phyloP scores from a whole-genome alignment of 805 yeast species.

The Hagleromyces aurorensis region DNA sequence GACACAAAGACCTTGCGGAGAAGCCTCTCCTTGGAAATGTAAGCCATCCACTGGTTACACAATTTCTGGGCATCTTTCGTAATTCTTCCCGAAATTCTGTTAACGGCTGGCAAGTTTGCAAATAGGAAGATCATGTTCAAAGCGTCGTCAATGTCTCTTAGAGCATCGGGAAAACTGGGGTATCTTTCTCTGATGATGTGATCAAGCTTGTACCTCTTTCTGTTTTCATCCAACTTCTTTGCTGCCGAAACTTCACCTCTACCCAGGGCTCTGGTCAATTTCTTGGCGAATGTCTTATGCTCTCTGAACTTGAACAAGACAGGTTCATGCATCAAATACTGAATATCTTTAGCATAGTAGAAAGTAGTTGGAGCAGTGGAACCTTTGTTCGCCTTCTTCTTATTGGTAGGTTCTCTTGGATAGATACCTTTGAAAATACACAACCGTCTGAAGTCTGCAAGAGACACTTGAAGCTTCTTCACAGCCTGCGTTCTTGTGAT shows the following conservation, averaged over 20 bases:
- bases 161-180: slow-evolving; percentile 86
- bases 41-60: slow-evolving; percentile 94
- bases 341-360: slow-evolving; percentile 89
- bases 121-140: slow-evolving; percentile 89
- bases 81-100: slow-evolving; percentile 66
- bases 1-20: slow-evolving; percentile 88
- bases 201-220: slow-evolving; percentile 70
- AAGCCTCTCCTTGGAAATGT: slow-evolving; percentile 73
- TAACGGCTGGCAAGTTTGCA: slow-evolving; percentile 92
- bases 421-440: slow-evolving; percentile 97
- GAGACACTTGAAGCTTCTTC: slow-evolving; percentile 79
- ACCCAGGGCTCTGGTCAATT: slow-evolving; percentile 81
- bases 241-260: slow-evolving; percentile 90
- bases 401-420: slow-evolving; percentile 93
- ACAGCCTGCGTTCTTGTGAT: slow-evolving; percentile 94
- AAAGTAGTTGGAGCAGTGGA: slow-evolving; percentile 95
- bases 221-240: slow-evolving; percentile 67
- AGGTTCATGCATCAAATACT: slow-evolving; percentile 92
- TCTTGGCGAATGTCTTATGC: slow-evolving; percentile 89
- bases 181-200: slow-evolving; percentile 90
- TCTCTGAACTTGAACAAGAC: slow-evolving; percentile 85
- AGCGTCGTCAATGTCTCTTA: slow-evolving; percentile 93
- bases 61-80: slow-evolving; percentile 82
- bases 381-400: slow-evolving; percentile 95
- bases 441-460: slow-evolving; percentile 93